Conservation (phyloP, 2,329 filamentous ascomycete species). For the Ophiostoma novo-ulmi region DNA sequence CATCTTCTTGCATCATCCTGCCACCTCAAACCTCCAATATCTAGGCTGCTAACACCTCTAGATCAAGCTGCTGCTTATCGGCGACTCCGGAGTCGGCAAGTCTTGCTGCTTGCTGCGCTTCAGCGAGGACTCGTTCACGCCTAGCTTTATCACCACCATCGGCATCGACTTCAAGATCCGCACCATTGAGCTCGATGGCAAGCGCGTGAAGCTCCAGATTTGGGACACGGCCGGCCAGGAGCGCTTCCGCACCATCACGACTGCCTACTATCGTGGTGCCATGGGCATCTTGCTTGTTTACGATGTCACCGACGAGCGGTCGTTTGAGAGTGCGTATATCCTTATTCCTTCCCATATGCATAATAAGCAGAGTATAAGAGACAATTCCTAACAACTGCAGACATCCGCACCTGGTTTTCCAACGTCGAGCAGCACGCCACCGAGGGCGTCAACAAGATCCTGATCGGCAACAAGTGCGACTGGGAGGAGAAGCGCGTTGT, state of each 20-base stretch:
- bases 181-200: conserved; percentile 97
- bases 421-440: conserved; percentile 98
- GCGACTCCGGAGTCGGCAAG: conserved; percentile 94
- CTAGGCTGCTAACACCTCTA: conserved; percentile 37
- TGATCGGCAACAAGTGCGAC: conserved; percentile 99
- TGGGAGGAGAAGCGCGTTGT: conserved; percentile 99
- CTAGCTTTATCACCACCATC: conserved; percentile 97
- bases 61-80: conserved; percentile 97
- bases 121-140: conserved; percentile 95
- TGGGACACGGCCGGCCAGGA: conserved; percentile 99
- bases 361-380: not conserved
- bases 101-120: conserved; percentile 95
- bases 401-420: conserved; percentile 99
- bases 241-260: conserved; percentile 97
- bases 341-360: not conserved
- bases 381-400: conserved; percentile 43
- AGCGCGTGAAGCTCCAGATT: conserved; percentile 98
- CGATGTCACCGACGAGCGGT: conserved; percentile 94
- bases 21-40: not conserved
- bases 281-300: conserved; percentile 98
- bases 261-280: conserved; percentile 94
- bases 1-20: not conserved
- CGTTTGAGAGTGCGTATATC: conserved; percentile 74
- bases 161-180: conserved; percentile 99
- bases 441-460: conserved; percentile 98